These are phyloP conservation scores for Firmiana major DNA, from an alignment of 345 rosid genomes.

Conservation along the genomic window DNA sequence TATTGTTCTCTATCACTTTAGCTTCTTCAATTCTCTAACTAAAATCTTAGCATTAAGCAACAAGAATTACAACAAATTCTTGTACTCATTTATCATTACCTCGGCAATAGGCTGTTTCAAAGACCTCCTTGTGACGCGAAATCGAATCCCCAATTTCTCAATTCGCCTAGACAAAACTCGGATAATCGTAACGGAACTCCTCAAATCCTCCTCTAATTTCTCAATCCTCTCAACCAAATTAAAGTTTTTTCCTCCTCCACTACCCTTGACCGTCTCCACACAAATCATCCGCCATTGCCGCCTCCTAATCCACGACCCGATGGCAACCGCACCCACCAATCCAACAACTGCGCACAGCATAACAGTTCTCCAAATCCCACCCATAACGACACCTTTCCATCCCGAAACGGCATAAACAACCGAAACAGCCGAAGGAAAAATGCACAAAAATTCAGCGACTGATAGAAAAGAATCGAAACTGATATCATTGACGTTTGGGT, in stretches of 20 bases:
- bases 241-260: slow-evolving; percentile 29
- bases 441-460: slow-evolving; percentile 47
- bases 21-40: background rate
- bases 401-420: slow-evolving; percentile 34
- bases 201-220: slow-evolving; percentile 79
- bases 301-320: slow-evolving; percentile 68
- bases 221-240: slow-evolving; percentile 69
- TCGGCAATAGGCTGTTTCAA: slow-evolving; percentile 75
- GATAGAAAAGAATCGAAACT: slow-evolving; percentile 46
- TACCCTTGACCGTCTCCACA: slow-evolving; percentile 31
- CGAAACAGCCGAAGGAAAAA: slow-evolving; percentile 55
- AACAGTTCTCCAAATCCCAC: slow-evolving; percentile 51
- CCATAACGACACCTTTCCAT: slow-evolving; percentile 30
- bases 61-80: background rate
- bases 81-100: slow-evolving; percentile 35
- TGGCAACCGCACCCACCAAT: slow-evolving; percentile 48
- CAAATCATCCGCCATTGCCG: slow-evolving; percentile 69
- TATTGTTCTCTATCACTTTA: background rate
- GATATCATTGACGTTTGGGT: slow-evolving; percentile 20
- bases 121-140: slow-evolving; percentile 70
- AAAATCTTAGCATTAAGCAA: background rate
- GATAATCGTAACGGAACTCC: slow-evolving; percentile 54
- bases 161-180: slow-evolving; percentile 77
- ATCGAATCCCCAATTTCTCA: slow-evolving; percentile 88
- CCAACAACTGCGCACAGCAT: slow-evolving; percentile 51